Evolutionary conservation across 768 basidiomycete genomes (phyloP), one percentile per base, ranked within the genome.

Genomic region (Tulasnella calospora): DNA sequence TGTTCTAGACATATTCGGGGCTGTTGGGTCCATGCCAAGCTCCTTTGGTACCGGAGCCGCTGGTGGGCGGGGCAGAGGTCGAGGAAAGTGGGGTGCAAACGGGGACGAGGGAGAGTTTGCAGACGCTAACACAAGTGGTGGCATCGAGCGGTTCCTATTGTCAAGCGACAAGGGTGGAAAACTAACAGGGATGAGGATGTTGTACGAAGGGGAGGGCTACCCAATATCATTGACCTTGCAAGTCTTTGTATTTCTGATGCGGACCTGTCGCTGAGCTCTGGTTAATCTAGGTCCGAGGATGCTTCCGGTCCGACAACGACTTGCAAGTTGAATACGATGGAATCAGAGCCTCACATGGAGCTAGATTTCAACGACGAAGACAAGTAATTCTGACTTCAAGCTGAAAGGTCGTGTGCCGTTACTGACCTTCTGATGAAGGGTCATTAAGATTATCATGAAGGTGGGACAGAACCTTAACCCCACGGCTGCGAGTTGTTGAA

Each of bases 1-100:
- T 80, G 96, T 94, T 82, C 87, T 99, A 41, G 96, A 97, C 82
- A 92, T 98, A 77, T 98, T 96, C 82, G 96, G 97, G 38, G 93
- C 95, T 15, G 94, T 92, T 1, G 84, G 84, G 6, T 84, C 44
- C 9, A 36, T 57, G 44, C 41, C 74, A 61, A 33, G 27, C 30
- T 30, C 41, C 8, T 33, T 30, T 17, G 30, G 27, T 33, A 73
- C 33, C 13, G 30, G 30, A 30, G 72, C 33, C 27, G 72, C 72
- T 44, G 41, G 35, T 27, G 72, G 27, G 30, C 72, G 72, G 13
- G 72, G 72, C 72, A 9, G 36, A n/a, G 23, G 69, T 30, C 51
- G 51, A 70, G 74, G 47, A 27, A 88, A 83, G 89, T 91, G 81
- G 86, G 86, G 71, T 84, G 85, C 78, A 79, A 76, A 82, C 75